These are phyloP conservation scores for Agroathelia rolfsii DNA, from an alignment of 1,284 basidiomycete species.

Conservation along the genomic window DNA sequence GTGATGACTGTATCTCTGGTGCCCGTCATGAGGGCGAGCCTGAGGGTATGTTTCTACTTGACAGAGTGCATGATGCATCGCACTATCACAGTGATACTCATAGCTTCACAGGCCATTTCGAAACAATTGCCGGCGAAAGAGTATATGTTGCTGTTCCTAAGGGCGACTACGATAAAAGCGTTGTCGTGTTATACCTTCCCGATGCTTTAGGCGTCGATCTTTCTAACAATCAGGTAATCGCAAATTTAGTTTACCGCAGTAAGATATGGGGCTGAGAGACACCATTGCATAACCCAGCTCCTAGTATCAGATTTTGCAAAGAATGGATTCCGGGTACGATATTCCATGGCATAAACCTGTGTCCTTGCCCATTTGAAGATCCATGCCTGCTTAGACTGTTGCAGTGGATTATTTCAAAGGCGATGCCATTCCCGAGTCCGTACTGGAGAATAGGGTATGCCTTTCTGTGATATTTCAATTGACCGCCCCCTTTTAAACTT, in stretches of 20 bases:
- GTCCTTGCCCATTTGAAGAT: too few species aligned
- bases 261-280: not conserved
- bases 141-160: conserved; percentile 30
- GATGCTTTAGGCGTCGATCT: conserved; percentile 39
- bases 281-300: conserved; percentile 15
- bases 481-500: too few species aligned
- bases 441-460: not conserved
- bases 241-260: not conserved
- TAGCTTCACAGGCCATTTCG: conserved; percentile 14
- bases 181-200: conserved; percentile 32
- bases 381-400: too few species aligned
- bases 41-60: conserved; percentile 3
- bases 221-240: conserved; percentile 33
- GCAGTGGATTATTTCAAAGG: conserved; percentile 33
- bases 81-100: conserved; percentile 3
- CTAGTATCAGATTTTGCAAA: conserved; percentile 40
- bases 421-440: conserved; percentile 23
- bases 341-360: too few species aligned
- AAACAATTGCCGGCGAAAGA: conserved; percentile 25
- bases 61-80: not conserved
- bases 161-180: conserved; percentile 29
- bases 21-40: conserved; percentile 23
- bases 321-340: conserved; percentile 34
- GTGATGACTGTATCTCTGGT: too few species aligned
- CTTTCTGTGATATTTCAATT: not conserved